These are phyloP conservation scores for Colletotrichum lindemuthianum DNA, from an alignment of 2,329 filamentous ascomycete species.

Conservation along the genomic window DNA sequence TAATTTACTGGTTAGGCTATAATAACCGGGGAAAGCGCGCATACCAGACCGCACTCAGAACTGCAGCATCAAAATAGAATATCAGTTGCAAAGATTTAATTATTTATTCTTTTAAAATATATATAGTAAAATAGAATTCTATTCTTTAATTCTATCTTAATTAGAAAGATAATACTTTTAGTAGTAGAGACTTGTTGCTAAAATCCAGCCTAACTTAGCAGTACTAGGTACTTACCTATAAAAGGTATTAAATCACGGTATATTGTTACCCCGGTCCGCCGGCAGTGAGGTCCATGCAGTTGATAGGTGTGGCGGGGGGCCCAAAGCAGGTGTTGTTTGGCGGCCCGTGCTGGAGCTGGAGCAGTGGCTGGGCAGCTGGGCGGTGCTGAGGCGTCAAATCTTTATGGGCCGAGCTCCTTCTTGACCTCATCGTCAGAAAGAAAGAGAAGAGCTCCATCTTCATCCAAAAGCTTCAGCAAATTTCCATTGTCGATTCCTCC, in stretches of 20 bases:
- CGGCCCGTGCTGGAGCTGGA: slow-evolving; percentile 27
- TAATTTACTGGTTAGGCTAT: no score
- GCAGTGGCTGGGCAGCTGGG: slow-evolving; percentile 14
- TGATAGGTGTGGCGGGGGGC: background rate
- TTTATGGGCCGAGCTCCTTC: slow-evolving; percentile 26
- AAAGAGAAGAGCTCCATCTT: slow-evolving; percentile 12
- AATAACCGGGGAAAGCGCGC: background rate
- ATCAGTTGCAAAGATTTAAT: background rate
- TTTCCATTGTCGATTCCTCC: slow-evolving; percentile 12
- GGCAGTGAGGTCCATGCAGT: no score
- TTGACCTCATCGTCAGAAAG: slow-evolving; percentile 31
- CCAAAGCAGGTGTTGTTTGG: background rate
- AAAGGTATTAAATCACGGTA: background rate
- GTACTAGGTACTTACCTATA: background rate
- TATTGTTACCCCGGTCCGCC: background rate
- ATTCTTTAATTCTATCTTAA: background rate
- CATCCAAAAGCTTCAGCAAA: slow-evolving; percentile 23
- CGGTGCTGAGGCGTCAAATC: slow-evolving; percentile 23
- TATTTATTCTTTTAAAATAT: background rate
- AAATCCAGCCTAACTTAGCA: background rate
- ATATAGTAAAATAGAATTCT: background rate
- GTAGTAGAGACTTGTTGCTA: background rate
- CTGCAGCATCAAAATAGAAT: background rate
- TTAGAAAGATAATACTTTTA: background rate
- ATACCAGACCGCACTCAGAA: no score